These are phyloP conservation scores for Tolypocladium nubicola DNA, from an alignment of 2,329 filamentous ascomycete genomes.

Conservation along the genomic window DNA sequence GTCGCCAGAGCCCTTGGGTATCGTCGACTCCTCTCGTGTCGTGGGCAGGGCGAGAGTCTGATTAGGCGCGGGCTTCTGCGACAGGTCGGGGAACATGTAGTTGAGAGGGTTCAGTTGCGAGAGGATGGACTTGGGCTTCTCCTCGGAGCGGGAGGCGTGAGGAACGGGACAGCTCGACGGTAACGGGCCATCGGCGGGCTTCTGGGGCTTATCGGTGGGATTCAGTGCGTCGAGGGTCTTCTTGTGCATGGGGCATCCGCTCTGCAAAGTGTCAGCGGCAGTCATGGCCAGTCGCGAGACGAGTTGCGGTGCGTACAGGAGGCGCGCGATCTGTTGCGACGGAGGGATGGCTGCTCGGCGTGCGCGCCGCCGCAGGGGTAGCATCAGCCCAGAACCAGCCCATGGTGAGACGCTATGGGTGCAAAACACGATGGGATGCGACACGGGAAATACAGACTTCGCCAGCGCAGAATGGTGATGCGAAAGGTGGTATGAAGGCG, in stretches of 20 bases:
- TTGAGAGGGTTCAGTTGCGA: conserved; percentile 63
- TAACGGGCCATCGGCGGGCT: conserved; percentile 10
- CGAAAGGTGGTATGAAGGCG: not conserved
- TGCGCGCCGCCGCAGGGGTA: conserved; percentile 21
- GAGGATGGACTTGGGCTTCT: conserved; percentile 34
- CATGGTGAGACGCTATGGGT: conserved; percentile 26
- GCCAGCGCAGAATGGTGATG: not conserved
- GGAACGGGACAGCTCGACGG: conserved; percentile 35
- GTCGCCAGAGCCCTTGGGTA: conserved; percentile 71
- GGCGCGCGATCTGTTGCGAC: conserved; percentile 16
- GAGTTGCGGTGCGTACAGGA: conserved; percentile 13
- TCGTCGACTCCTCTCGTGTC: conserved; percentile 74
- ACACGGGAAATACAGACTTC: not conserved
- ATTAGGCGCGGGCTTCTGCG: conserved; percentile 63
- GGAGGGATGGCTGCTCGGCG: conserved; percentile 21
- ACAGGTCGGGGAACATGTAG: conserved; percentile 87
- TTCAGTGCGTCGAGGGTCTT: conserved; percentile 38
- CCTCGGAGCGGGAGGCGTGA: conserved; percentile 21
- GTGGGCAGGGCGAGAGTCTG: conserved; percentile 70
- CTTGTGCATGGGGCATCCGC: conserved; percentile 48
- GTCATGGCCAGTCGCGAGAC: not conserved
- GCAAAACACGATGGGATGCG: not conserved
- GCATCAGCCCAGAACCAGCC: conserved; percentile 55
- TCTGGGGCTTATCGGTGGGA: conserved; percentile 14
- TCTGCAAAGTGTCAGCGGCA: conserved; percentile 23